A percentile compares a stretch with the other conserved stretches of the same genome.
phyloP scores from a whole-genome alignment of 805 yeast species.

The Kluyveromyces lactis region DNA sequence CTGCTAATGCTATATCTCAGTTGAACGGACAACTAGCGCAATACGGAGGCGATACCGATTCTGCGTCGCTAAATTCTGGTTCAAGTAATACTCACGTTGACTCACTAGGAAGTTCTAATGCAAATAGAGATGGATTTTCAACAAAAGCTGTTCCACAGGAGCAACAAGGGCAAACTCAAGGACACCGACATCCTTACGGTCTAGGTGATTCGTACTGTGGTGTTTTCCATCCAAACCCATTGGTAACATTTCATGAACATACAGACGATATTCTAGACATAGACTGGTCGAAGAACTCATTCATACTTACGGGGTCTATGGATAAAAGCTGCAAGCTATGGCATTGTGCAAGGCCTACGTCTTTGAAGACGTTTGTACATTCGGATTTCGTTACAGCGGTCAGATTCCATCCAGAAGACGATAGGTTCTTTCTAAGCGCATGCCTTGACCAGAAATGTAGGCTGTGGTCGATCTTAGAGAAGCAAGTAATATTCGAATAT shows the following conservation, averaged over 20 bases:
- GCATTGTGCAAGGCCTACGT: slow-evolving; percentile 64
- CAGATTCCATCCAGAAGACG: slow-evolving; percentile 77
- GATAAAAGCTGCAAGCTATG: slow-evolving; percentile 77
- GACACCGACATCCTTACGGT: not conserved
- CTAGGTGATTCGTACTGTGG: slow-evolving; percentile 48
- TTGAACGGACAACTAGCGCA: slow-evolving; percentile 4
- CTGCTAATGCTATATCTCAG: slow-evolving; percentile 8
- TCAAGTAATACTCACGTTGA: not conserved
- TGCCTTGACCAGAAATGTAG: slow-evolving; percentile 68
- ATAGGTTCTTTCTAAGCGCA: slow-evolving; percentile 76
- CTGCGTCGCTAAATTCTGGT: not conserved
- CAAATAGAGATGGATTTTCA: not conserved
- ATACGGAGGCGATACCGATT: not conserved
- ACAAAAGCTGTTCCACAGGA: not conserved
- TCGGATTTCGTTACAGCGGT: slow-evolving; percentile 79
- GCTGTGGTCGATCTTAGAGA: slow-evolving; percentile 81
- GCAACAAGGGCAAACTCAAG: not conserved
- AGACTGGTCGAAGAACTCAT: slow-evolving; percentile 85
- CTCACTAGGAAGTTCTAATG: not conserved
- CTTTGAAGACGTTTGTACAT: slow-evolving; percentile 59
- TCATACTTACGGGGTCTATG: slow-evolving; percentile 72
- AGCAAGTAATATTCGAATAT: slow-evolving; percentile 48
- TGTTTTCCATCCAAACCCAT: slow-evolving; percentile 64
- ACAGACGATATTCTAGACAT: slow-evolving; percentile 59
- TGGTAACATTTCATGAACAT: slow-evolving; percentile 57